Percentiles rank a stretch among this genome's conserved stretches.
Evolutionary conservation across 1,139 yeast genomes (phyloP).

Genomic region (Zygoascus hellenicus): DNA sequence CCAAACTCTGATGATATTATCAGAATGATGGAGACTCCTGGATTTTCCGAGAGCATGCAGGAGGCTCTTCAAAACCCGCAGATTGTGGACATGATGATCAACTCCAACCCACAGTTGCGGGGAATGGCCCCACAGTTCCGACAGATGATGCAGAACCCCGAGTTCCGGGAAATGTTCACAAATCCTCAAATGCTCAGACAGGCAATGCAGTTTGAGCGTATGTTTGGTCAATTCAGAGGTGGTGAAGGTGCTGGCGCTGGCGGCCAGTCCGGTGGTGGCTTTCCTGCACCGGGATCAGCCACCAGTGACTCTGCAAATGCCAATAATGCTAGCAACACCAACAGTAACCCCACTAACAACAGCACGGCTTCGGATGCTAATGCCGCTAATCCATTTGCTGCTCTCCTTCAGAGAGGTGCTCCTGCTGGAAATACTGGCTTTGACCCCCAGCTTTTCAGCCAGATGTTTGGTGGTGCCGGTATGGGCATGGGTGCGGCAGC

Average conservation of each 20-base stretch:
- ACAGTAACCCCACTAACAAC: constrained; percentile 17
- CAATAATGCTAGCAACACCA: constrained; percentile 16
- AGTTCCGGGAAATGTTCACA: constrained; percentile 69
- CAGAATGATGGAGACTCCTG: constrained; percentile 73
- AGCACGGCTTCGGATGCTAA: constrained; percentile 15
- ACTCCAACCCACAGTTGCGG: constrained; percentile 76
- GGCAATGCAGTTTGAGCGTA: constrained; percentile 68
- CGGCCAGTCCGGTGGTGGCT: constrained; percentile 23
- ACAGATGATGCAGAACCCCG: constrained; percentile 76
- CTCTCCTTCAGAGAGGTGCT: constrained; percentile 29
- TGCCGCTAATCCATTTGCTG: constrained; percentile 27
- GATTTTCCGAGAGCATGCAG: constrained; percentile 74
- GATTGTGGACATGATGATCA: constrained; percentile 73
- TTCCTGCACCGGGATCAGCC: constrained; percentile 51
- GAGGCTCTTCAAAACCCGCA: constrained; percentile 81
- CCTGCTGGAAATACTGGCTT: constrained; percentile 18
- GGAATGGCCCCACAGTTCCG: constrained; percentile 84
- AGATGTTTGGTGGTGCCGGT: constrained; percentile 20
- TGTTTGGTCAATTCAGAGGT: constrained; percentile 21
- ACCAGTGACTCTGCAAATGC: constrained; percentile 15
- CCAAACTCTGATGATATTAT: constrained; percentile 73
- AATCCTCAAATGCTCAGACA: constrained; percentile 54
- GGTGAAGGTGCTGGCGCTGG: constrained; percentile 19
- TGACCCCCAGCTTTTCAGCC: constrained; percentile 23
- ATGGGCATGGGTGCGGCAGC: constrained; percentile 11